These are phyloP conservation scores for Cutaneotrichosporon sp. DNA, from an alignment of 1,284 basidiomycete species.

Conservation along the genomic window DNA sequence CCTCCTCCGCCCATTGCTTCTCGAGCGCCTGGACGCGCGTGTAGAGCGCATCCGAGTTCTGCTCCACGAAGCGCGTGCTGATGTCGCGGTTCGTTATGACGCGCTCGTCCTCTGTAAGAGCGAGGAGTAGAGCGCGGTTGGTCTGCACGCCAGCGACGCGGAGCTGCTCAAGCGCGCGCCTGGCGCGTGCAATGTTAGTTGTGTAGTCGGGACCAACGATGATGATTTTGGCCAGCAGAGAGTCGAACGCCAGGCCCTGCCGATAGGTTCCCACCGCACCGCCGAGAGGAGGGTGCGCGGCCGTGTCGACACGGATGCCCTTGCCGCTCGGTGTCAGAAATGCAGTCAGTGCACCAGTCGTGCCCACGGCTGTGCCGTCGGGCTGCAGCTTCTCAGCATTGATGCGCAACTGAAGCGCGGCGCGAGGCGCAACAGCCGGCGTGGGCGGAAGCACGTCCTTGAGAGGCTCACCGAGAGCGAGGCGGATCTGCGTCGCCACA, in stretches of 20 bases:
- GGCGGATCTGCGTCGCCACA: slow-evolving; percentile 25
- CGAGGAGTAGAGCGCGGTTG: slow-evolving; percentile 23
- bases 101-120: slow-evolving; percentile 19
- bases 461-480: slow-evolving; percentile 19
- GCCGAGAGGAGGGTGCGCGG: slow-evolving; percentile 23
- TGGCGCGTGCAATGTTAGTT: slow-evolving; percentile 12
- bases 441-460: slow-evolving; percentile 12
- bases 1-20: slow-evolving; percentile 17
- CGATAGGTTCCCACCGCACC: slow-evolving; percentile 14
- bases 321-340: slow-evolving; percentile 17
- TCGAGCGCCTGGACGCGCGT: slow-evolving; percentile 16
- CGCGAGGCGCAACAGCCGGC: slow-evolving; percentile 11
- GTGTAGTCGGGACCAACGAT: slow-evolving; percentile 17
- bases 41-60: slow-evolving; percentile 13
- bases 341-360: slow-evolving; percentile 14
- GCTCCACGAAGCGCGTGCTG: slow-evolving; percentile 23
- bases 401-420: slow-evolving; percentile 26
- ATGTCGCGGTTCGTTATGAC: slow-evolving; percentile 19
- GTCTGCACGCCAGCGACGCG: slow-evolving; percentile 21
- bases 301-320: slow-evolving; percentile 25
- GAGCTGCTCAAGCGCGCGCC: slow-evolving; percentile 20
- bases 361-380: slow-evolving; percentile 22
- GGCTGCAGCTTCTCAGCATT: slow-evolving; percentile 22
- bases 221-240: slow-evolving; percentile 27
- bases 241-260: slow-evolving; percentile 26